A percentile compares a stretch with the other conserved stretches of the same genome.
Evolutionary conservation across 2,329 filamentous ascomycete genomes (phyloP).

Genomic region (Ophidiomyces ophidiicola): DNA sequence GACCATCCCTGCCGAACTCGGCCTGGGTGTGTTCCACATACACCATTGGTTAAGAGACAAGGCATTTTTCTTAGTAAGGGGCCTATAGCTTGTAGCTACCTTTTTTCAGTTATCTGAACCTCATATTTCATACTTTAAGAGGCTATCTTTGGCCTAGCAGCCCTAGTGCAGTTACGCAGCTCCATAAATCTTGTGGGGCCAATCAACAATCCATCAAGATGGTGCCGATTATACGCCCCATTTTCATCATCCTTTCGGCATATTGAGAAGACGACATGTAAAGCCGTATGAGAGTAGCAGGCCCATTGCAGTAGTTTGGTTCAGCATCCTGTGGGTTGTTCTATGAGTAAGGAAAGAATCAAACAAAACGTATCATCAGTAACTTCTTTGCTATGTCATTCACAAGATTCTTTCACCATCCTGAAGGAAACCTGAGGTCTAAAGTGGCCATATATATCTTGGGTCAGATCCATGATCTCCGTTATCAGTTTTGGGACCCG

Average conservation of each 20-base stretch:
- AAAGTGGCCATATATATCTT: slow-evolving; percentile 24
- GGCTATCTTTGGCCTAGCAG: no score
- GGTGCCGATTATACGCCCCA: slow-evolving; percentile 31
- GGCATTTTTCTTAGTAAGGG: no score
- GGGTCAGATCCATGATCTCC: slow-evolving; percentile 22
- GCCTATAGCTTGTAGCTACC: no score
- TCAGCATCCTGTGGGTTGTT: slow-evolving; percentile 25
- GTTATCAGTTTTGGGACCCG: slow-evolving; percentile 24
- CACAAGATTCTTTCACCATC: slow-evolving; percentile 28
- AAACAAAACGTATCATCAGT: slow-evolving; percentile 15
- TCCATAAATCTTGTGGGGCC: slow-evolving; percentile 28
- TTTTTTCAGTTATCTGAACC: no score
- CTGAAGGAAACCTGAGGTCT: slow-evolving; percentile 19
- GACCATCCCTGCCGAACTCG: no score
- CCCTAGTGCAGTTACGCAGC: no score
- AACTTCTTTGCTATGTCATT: slow-evolving; percentile 24
- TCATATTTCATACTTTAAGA: no score
- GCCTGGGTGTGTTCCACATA: no score
- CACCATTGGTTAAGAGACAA: no score
- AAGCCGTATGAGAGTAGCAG: slow-evolving; percentile 28
- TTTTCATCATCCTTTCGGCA: slow-evolving; percentile 26
- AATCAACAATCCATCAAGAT: slow-evolving; percentile 30
- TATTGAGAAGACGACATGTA: slow-evolving; percentile 30
- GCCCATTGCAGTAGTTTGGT: slow-evolving; percentile 23
- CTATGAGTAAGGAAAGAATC: slow-evolving; percentile 34